A percentile compares a stretch with the other conserved stretches of the same genome.
Conservation (phyloP, 2,329 filamentous ascomycete species). For the Xylaria hypoxylon region DNA sequence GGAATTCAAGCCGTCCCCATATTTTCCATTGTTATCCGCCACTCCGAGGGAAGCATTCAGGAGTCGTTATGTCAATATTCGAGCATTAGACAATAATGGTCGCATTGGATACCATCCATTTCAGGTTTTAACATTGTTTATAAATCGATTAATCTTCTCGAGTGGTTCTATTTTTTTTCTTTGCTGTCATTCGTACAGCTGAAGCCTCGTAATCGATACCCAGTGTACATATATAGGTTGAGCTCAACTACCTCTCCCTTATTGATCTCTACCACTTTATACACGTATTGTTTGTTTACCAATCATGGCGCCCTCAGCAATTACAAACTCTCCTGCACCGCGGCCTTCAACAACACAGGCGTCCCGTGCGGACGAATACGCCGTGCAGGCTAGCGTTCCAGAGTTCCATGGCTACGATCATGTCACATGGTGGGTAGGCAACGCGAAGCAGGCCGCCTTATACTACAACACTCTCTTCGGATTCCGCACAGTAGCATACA, state of each 20-base stretch:
- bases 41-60: conserved; percentile 51
- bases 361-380: conserved; percentile 63
- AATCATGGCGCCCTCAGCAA: conserved; percentile 70
- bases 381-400: conserved; percentile 61
- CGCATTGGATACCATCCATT: conserved; percentile 2
- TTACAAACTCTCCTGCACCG: conserved; percentile 61
- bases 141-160: conserved; percentile 12
- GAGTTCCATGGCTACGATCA: conserved; percentile 90
- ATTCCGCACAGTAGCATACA: conserved; percentile 84
- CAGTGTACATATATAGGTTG: conserved; percentile 12
- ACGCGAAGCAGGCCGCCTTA: conserved; percentile 92
- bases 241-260: conserved; percentile 3
- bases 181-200: neutral
- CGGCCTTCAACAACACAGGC: conserved; percentile 57
- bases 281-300: conserved; percentile 25
- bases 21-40: conserved; percentile 45
- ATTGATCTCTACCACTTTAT: conserved; percentile 1
- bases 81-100: conserved; percentile 20
- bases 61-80: conserved; percentile 20
- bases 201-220: conserved; percentile 6
- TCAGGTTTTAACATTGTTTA: conserved; percentile 1
- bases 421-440: conserved; percentile 95
- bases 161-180: neutral
- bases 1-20: conserved; percentile 47
- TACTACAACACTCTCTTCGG: conserved; percentile 92